These are phyloP conservation scores for Scenedesmus sp. DNA, from an alignment of 163 green algal genomes.

Conservation along the genomic window DNA sequence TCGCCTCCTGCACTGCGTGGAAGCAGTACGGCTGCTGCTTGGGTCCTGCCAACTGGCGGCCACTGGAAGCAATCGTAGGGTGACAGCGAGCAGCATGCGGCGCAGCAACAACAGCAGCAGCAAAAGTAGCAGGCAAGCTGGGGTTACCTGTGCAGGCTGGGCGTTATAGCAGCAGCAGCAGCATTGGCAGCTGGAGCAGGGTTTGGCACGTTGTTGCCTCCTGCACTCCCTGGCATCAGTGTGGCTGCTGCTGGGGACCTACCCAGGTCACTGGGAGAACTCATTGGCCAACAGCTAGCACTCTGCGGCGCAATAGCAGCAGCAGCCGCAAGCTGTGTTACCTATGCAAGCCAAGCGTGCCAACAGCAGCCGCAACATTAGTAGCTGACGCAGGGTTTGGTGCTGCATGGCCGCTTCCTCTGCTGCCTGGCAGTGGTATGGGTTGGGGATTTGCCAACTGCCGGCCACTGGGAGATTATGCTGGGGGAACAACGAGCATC, in stretches of 20 bases:
- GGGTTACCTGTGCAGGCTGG: neutral
- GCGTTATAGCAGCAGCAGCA: neutral
- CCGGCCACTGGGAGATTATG: too few species aligned
- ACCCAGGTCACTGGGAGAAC: conserved; percentile 32
- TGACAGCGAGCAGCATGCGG: conserved; percentile 30
- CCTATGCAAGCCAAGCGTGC: neutral
- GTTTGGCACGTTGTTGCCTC: neutral
- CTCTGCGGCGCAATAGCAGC: too few species aligned
- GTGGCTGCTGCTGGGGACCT: neutral
- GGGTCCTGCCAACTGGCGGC: conserved; percentile 26
- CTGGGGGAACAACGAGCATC: too few species aligned
- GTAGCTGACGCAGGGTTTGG: neutral
- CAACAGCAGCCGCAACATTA: neutral
- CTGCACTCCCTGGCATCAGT: neutral
- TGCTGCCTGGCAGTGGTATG: neutral
- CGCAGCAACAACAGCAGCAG: neutral
- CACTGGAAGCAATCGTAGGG: conserved; percentile 45
- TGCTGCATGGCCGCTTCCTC: conserved; percentile 21
- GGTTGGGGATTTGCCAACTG: too few species aligned
- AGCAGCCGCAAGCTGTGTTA: neutral
- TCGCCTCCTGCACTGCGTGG: conserved; percentile 23
- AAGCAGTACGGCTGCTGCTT: neutral
- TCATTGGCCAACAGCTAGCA: conserved; percentile 42
- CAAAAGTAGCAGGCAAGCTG: neutral
- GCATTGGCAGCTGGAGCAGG: too few species aligned